phyloP scores from a whole-genome alignment of 225 moss, liverwort and hornwort species.

The Antitrichia curtipendula region DNA sequence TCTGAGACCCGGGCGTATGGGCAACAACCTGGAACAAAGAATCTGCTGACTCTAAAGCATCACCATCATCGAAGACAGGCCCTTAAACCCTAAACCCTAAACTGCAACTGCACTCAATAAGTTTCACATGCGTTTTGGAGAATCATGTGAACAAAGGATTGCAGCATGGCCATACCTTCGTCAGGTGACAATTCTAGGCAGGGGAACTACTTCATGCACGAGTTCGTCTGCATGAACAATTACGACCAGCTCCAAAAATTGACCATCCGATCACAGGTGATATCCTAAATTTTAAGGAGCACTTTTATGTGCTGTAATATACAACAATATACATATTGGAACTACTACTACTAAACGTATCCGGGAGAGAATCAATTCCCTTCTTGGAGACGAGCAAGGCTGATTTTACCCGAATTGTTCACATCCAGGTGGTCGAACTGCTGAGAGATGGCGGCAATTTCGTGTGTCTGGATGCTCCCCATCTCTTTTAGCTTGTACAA shows the following conservation, averaged over 20 bases:
- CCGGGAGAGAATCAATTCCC: constrained; percentile 8
- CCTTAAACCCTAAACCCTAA: background rate
- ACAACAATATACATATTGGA: background rate
- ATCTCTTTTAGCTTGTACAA: constrained; percentile 87
- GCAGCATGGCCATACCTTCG: background rate
- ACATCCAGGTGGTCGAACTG: constrained; percentile 68
- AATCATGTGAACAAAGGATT: background rate
- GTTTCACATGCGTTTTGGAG: background rate
- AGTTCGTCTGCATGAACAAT: background rate
- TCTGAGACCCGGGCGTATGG: background rate
- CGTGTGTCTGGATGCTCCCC: constrained; percentile 36
- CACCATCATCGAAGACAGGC: background rate
- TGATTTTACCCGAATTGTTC: constrained; percentile 50
- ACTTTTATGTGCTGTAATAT: background rate
- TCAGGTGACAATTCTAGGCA: background rate
- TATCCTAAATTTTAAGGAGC: background rate
- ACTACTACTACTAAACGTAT: background rate
- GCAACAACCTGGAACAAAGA: background rate
- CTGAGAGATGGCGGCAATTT: constrained; percentile 49
- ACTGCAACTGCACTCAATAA: background rate
- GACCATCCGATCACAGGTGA: background rate
- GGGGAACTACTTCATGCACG: background rate
- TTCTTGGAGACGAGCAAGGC: constrained; percentile 34
- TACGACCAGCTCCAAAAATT: background rate
- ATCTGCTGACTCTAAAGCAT: background rate